Base-by-base conservation (phyloP, 2,329 filamentous ascomycete genomes). In the Endoconidiophora laricicola region DNA sequence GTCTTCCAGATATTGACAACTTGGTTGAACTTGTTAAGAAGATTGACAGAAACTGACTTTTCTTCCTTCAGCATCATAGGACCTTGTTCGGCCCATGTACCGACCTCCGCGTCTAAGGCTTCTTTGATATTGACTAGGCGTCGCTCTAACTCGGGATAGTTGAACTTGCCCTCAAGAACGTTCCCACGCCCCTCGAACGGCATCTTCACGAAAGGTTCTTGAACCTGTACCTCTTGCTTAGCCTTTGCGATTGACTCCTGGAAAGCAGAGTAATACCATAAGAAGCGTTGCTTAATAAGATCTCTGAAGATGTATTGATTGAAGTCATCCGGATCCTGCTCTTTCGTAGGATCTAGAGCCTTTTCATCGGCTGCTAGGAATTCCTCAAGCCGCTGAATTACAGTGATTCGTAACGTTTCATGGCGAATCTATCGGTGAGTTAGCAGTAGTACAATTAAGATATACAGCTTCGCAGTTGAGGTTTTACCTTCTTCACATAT, bases 211-310 rank as follows among this genome's bases (percentile, higher is more conserved):
- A 98, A 96, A 0, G 61, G 54, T 37, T 76, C 67, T 2, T 76
- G 74, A 53, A 81, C 77, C 54, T 74, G 72, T 50, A 81, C 75
- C 56, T 84, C 77, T 23, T 68, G 63, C 57, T 71, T 74, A 24
- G 80, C 83, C 53, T 78, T 72, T 37, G 78, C 71, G 47, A 94
- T 79, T 1, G 81, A 74, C 3, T 73, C 68, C 20, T 91, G 68
- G 60, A 96, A 96, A 2, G 83, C 83, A 56, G 93, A 83, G 62
- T 85, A 94, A 65, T 96, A 96, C 91, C 91, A 96, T 12, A 96
- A 69, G 61, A 96, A 95, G 1, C 88, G 79, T 37, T 83, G 79
- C 65, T 96, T 96, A 71, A 83, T 85, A 4, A 94, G 70, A 59
- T 96, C 90, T 56, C 79, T 81, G 67, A 96, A 96, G 86, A 56